A percentile compares a stretch with the other conserved stretches of the same genome.
These are phyloP conservation scores for Russula dissimulans DNA, from an alignment of 768 basidiomycete species.

Conservation along the genomic window DNA sequence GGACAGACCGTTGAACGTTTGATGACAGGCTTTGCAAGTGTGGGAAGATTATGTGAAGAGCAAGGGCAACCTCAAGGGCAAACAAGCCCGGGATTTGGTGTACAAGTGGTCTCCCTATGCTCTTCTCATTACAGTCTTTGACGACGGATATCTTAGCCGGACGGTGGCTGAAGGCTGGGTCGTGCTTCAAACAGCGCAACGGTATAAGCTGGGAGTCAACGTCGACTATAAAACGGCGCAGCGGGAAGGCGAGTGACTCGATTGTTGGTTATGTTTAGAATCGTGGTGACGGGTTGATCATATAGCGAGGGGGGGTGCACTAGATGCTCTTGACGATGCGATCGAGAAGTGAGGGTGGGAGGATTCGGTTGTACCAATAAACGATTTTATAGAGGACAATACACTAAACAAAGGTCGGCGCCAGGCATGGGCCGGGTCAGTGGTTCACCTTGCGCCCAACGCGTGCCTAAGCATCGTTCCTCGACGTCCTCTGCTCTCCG, in stretches of 20 bases:
- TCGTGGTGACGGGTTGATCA: background rate
- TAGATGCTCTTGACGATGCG: background rate
- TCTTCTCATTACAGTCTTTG: background rate
- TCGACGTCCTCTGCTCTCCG: too few species aligned
- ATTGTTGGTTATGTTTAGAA: too few species aligned
- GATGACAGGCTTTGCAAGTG: background rate
- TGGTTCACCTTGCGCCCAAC: too few species aligned
- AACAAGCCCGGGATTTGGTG: constrained; percentile 1
- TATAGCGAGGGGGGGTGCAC: background rate
- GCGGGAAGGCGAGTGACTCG: background rate
- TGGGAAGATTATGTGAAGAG: constrained; percentile 4
- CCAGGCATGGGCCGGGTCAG: too few species aligned
- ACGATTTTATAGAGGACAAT: background rate
- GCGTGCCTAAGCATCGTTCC: too few species aligned
- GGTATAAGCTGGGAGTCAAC: background rate
- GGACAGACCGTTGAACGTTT: background rate
- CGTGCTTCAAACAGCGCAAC: constrained; percentile 1
- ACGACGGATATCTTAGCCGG: background rate
- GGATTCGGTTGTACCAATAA: too few species aligned
- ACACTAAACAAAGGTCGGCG: too few species aligned
- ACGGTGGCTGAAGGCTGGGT: background rate
- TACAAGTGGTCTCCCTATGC: background rate
- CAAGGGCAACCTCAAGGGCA: background rate
- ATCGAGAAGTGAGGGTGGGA: background rate
- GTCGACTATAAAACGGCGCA: constrained; percentile 1